Conservation (phyloP, 345 rosid genomes). For the Gossypioides kirkii region DNA sequence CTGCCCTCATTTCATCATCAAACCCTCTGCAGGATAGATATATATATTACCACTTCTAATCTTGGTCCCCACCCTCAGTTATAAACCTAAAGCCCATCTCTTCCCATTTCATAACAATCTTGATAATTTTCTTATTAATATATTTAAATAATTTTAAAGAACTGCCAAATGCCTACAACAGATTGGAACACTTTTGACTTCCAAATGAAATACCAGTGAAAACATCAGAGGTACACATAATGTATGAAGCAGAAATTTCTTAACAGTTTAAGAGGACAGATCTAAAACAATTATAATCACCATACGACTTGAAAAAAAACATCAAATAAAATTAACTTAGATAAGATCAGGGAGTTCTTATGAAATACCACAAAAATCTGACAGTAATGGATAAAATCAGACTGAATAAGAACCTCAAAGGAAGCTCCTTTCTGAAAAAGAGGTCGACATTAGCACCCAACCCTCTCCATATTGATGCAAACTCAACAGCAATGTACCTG, state of each 20-base stretch:
- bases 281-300: background rate
- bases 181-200: background rate
- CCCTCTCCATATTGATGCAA: slow-evolving; percentile 99
- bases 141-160: background rate
- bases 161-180: background rate
- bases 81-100: background rate
- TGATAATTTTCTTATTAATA: background rate
- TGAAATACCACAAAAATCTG: slow-evolving; percentile 8
- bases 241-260: background rate
- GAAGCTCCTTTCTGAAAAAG: slow-evolving; percentile 91
- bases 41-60: background rate
- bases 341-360: slow-evolving; percentile 2
- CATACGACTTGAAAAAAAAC: background rate
- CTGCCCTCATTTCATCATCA: slow-evolving; percentile 98
- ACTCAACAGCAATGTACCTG: slow-evolving; percentile 98
- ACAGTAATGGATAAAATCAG: slow-evolving; percentile 8
- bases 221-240: background rate
- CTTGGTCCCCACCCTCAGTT: background rate
- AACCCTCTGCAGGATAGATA: slow-evolving; percentile 57
- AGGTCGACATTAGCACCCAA: slow-evolving; percentile 88
- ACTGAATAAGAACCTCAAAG: slow-evolving; percentile 57
- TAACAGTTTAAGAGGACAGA: background rate
- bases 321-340: slow-evolving; percentile 11
- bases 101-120: background rate
- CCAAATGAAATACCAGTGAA: background rate